These are phyloP conservation scores for Hypholoma sublateritium DNA, from an alignment of 768 basidiomycete species.

Conservation along the genomic window DNA sequence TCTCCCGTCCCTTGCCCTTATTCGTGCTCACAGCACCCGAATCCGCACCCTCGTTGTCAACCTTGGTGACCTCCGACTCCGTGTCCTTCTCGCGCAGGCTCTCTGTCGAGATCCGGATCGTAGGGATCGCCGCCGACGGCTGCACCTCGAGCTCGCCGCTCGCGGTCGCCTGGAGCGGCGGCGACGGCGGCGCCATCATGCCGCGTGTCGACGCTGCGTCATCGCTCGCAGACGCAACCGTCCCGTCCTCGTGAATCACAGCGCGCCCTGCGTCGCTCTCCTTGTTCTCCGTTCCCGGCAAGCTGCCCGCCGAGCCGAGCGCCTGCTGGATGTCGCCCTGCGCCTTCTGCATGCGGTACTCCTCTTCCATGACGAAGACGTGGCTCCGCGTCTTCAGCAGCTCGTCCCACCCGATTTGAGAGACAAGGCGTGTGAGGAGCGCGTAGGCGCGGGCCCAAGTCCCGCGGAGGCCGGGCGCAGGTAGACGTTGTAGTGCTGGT, in stretches of 20 bases:
- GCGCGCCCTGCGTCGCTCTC: conserved; percentile 33
- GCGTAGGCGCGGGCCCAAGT: conserved; percentile 96
- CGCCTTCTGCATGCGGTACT: conserved; percentile 96
- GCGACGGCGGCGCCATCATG: conserved; percentile 45
- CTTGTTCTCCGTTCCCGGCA: conserved; percentile 9
- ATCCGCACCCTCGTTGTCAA: conserved; percentile 18
- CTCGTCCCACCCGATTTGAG: conserved; percentile 98
- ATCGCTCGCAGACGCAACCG: conserved; percentile 41
- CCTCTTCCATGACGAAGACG: conserved; percentile 99
- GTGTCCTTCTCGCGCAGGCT: conserved; percentile 39
- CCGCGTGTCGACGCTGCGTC: conserved; percentile 74
- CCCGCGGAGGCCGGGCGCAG: conserved; percentile 90
- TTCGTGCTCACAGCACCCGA: conserved; percentile 9
- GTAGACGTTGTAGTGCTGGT: conserved; percentile 89
- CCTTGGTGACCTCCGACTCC: conserved; percentile 19
- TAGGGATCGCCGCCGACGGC: conserved; percentile 42
- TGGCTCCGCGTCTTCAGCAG: conserved; percentile 89
- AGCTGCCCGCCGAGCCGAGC: conserved; percentile 22
- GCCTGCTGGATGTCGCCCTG: conserved; percentile 60
- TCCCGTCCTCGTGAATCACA: conserved; percentile 68
- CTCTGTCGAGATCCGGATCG: conserved; percentile 78
- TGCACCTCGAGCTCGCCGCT: conserved; percentile 23
- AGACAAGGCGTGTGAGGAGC: conserved; percentile 86
- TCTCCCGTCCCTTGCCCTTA: conserved; percentile 23
- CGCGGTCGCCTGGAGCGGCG: conserved; percentile 22